Base-by-base conservation (phyloP, 495 filamentous ascomycete species). In the Penicillium diatomitis region DNA sequence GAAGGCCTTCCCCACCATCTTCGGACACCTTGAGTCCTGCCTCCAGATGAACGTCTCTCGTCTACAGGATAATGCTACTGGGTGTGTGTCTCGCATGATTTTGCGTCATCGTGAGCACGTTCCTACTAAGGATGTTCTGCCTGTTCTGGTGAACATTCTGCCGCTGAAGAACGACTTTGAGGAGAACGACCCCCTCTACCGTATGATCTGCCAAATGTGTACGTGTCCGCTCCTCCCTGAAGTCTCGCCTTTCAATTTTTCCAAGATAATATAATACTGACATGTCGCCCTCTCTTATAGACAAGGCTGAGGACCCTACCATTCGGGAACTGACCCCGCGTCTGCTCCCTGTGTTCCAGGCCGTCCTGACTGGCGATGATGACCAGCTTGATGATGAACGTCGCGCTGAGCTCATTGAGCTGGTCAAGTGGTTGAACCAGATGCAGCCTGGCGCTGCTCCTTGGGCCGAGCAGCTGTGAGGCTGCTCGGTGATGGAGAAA, bases 91-190 rank as follows among this genome's bases (percentile, higher is more conserved):
- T 60, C 85, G 92, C 52, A 90, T 98, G 87, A 95, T 96, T 63
- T 77, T 86, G 61, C 81, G 82, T 48, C 79, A 89, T 61, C 85
- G 86, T 8, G 82, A 89, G 41, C 79, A 78, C 45, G 80, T 96
- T 5, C 90, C 90, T 4, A 72, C 89, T 48, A 67, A 76, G 48
- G 82, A 95, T 8, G 86, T 95, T 12, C 77, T 98, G 2, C 90
- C 90, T 28, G 81, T 78, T 3, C 74, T 98, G 38, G 79, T 92
- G 12, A 75, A 74, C 46, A 75, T 92, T 8, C 75, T 98, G 40
- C 92, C 92, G 29, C 70, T 97, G 56, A 89, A 86, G 70, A 90
- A 96, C 56, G 92, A 98, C 65, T 97, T 79, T 53, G 90, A 96
- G 66, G 92, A 98, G 79, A 97, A 98, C 71, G 84, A 87, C 51